These are phyloP conservation scores for Solanum sejunctum DNA, from an alignment of 257 asterid species.

Conservation along the genomic window DNA sequence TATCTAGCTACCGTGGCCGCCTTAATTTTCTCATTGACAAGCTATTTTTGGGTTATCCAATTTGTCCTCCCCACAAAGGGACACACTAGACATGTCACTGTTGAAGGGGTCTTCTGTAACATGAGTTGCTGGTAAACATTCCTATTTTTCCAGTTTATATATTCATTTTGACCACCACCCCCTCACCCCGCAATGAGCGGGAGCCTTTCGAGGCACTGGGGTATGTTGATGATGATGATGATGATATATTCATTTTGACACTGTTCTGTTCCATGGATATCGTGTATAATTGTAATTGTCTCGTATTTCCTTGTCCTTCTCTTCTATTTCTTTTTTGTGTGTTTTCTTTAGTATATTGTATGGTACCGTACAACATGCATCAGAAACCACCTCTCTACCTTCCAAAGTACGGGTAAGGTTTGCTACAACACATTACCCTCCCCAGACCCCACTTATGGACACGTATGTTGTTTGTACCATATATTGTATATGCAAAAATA, in stretches of 20 bases:
- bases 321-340: background rate
- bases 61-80: conserved; percentile 17
- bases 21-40: conserved; percentile 2
- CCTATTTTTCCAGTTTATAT: background rate
- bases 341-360: background rate
- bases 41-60: conserved; percentile 7
- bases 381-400: background rate
- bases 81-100: conserved; percentile 2
- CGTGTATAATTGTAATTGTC: background rate
- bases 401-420: background rate
- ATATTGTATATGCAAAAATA: background rate
- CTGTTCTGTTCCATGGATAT: background rate
- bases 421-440: background rate
- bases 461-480: background rate
- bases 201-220: too few species aligned
- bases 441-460: too few species aligned
- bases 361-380: background rate
- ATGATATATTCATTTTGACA: background rate
- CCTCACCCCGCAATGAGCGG: too few species aligned
- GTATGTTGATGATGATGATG: too few species aligned
- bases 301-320: background rate
- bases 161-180: background rate
- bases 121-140: background rate
- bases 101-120: conserved; percentile 1
- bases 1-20: background rate